These are phyloP conservation scores for Geotrichum bryndzae DNA, from an alignment of 1,139 yeast species.

Conservation along the genomic window DNA sequence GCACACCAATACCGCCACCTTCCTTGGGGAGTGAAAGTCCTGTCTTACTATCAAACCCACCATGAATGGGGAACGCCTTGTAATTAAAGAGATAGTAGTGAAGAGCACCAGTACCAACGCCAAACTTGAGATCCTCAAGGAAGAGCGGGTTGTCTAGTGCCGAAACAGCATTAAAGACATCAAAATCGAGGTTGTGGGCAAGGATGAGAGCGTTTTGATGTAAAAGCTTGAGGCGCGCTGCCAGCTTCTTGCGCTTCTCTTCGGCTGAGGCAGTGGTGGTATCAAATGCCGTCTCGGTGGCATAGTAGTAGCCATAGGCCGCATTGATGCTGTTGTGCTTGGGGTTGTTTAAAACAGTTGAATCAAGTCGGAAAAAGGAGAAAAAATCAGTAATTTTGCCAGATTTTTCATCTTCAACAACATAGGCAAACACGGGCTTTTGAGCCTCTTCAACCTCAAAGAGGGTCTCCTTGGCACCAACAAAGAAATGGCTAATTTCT, in stretches of 20 bases:
- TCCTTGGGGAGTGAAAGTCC: constrained; percentile 37
- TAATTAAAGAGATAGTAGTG: constrained; percentile 91
- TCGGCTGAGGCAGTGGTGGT: not conserved
- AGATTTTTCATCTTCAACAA: constrained; percentile 54
- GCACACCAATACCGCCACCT: constrained; percentile 84
- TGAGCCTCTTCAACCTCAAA: constrained; percentile 29
- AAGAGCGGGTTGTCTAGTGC: constrained; percentile 84
- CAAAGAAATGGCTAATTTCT: constrained; percentile 79
- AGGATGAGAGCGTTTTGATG: constrained; percentile 73
- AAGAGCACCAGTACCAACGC: constrained; percentile 87
- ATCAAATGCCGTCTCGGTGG: constrained; percentile 41
- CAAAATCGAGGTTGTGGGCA: constrained; percentile 61
- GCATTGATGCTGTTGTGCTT: constrained; percentile 67
- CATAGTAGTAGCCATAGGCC: constrained; percentile 88
- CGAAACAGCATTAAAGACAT: constrained; percentile 89
- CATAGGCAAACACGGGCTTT: constrained; percentile 69
- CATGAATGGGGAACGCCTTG: constrained; percentile 69
- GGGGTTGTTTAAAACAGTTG: constrained; percentile 68
- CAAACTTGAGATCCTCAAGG: constrained; percentile 77
- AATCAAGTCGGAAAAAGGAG: constrained; percentile 84
- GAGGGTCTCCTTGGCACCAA: constrained; percentile 38
- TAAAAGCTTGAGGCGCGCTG: constrained; percentile 53
- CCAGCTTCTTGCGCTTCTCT: constrained; percentile 36
- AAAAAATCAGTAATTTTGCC: constrained; percentile 71
- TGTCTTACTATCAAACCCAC: constrained; percentile 62